Base-by-base conservation (phyloP, 805 yeast species). In the Metschnikowia rubicola region DNA sequence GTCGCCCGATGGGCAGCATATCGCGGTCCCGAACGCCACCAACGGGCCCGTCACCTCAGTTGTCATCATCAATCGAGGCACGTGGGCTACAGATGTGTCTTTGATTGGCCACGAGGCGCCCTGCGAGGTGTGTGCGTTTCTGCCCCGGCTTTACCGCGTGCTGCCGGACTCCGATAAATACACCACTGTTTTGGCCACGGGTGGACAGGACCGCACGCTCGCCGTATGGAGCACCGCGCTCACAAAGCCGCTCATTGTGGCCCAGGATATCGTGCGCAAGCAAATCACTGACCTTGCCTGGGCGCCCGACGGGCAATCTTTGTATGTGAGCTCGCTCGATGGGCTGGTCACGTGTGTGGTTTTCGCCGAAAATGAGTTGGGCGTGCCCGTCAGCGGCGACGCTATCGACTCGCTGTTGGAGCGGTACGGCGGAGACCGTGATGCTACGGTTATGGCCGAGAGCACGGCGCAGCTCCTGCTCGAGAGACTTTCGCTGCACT, bases 1-100 rank as follows among this genome's bases (percentile, higher is more conserved):
- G 96, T 84, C 92, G 0, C 96, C 96, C 0, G 95, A 87, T 66
- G 96, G 96, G 3, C 90, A 86, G 62, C 87, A 84, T 58, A 82
- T 87, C 19, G 94, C 94, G 0, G 90, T 82, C 0, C 94, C 96
- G 0, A 87, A 87, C 61, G 94, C 94, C 2, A 83, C 88, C 5
- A 86, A 87, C 64, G 92, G 92, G 0, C 91, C 91, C 0, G 86
- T 84, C 3, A 79, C 88, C 2, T 78, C 90, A 0, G 86, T 86
- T 10, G 87, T 82, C 0, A 77, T 87, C 17, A 79, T 87, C 3
- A 82, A 83, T 52, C 73, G 95, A 68, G 94, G 92, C 30, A 82
- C 71, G 47, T 87, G 96, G 96, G 88, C 80, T 37, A 75, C 86
- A 2, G 87, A 83, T 50, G 74, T 86, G 38, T 81, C 88, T 47